Conservation (phyloP, 805 yeast genomes). For the Saturnispora zaruensis region DNA sequence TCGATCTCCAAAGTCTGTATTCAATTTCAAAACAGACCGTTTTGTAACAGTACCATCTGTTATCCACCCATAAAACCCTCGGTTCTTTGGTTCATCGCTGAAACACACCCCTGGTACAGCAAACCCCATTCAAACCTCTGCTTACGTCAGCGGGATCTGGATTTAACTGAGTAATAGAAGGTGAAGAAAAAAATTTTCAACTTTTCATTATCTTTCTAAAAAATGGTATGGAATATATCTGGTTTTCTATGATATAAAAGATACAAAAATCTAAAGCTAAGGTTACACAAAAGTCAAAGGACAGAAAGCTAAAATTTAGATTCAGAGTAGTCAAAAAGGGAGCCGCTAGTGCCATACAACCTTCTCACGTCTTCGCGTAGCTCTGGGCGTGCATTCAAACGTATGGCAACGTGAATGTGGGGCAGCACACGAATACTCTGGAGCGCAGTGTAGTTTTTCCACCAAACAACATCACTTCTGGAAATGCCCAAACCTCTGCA, state of each 20-base stretch:
- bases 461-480: slow-evolving; percentile 46
- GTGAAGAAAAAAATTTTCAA: neutral
- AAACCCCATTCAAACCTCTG: slow-evolving; percentile 3
- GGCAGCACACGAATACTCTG: slow-evolving; percentile 63
- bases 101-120: slow-evolving; percentile 7
- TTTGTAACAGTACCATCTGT: slow-evolving; percentile 1
- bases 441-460: slow-evolving; percentile 59
- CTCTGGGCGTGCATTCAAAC: slow-evolving; percentile 20
- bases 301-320: slow-evolving; percentile 7
- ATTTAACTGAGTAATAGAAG: neutral
- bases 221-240: too few relatives aligned
- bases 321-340: slow-evolving; percentile 8
- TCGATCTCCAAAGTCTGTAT: neutral
- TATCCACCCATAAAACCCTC: slow-evolving; percentile 4
- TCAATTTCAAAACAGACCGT: neutral
- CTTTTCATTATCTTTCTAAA: neutral
- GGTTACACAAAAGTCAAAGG: neutral
- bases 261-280: neutral
- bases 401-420: slow-evolving; percentile 59
- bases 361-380: neutral
- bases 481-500: slow-evolving; percentile 34
- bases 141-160: neutral
- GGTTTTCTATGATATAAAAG: neutral
- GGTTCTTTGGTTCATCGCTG: neutral
- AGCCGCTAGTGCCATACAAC: slow-evolving; percentile 11